These are phyloP conservation scores for Grigorovia jiainica DNA, from an alignment of 805 yeast species.

Conservation along the genomic window DNA sequence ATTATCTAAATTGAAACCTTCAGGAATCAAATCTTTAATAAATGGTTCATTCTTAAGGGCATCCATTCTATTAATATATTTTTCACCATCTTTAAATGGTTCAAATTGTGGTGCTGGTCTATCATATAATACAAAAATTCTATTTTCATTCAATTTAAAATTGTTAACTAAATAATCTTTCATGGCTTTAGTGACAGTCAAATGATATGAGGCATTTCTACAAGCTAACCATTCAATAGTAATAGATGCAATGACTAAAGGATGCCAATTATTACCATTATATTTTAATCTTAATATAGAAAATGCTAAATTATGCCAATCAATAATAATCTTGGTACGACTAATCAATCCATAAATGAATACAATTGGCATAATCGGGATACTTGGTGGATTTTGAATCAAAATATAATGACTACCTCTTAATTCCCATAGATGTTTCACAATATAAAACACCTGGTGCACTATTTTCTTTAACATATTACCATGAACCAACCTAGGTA, in stretches of 20 bases:
- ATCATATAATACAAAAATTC: constrained; percentile 66
- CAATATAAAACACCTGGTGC: constrained; percentile 42
- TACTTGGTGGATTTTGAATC: constrained; percentile 87
- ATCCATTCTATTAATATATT: constrained; percentile 5
- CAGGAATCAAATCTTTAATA: constrained; percentile 28
- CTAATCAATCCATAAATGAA: constrained; percentile 43
- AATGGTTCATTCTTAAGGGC: constrained; percentile 20
- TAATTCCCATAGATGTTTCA: constrained; percentile 39
- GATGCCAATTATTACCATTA: constrained; percentile 39
- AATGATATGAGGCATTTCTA: constrained; percentile 54
- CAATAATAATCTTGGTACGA: constrained; percentile 61
- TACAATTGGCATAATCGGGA: constrained; percentile 67
- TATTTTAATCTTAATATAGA: constrained; percentile 66
- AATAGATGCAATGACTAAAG: constrained; percentile 50
- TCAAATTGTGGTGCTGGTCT: constrained; percentile 66
- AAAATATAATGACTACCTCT: constrained; percentile 59
- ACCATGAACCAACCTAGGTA: constrained; percentile 8
- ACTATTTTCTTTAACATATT: constrained; percentile 40
- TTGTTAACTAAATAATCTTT: constrained; percentile 45
- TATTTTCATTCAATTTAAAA: constrained; percentile 42
- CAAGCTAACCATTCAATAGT: constrained; percentile 58
- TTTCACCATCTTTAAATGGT: constrained; percentile 31
- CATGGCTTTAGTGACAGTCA: constrained; percentile 77
- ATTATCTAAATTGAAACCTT: constrained; percentile 25
- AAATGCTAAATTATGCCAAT: constrained; percentile 94